These are phyloP conservation scores for Teratosphaeria viscida DNA, from an alignment of 2,329 filamentous ascomycete species.

Conservation along the genomic window DNA sequence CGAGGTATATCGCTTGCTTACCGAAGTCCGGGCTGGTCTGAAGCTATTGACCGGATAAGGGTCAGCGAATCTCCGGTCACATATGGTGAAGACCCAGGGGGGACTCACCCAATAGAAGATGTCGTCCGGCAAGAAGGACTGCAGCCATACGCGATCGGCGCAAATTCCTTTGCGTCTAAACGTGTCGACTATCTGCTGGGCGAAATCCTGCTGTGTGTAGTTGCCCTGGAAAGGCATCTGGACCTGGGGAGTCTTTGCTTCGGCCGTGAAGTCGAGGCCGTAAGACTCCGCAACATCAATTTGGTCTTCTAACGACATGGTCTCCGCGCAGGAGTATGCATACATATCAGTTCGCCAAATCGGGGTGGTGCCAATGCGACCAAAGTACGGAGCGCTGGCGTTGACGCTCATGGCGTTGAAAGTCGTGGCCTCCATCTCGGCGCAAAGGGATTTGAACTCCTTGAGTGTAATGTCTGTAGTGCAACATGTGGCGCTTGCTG, in stretches of 20 bases:
- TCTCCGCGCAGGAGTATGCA: slow-evolving; percentile 47
- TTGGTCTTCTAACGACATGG: slow-evolving; percentile 52
- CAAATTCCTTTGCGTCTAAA: slow-evolving; percentile 45
- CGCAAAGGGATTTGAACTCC: slow-evolving; percentile 58
- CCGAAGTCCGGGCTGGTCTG: slow-evolving; percentile 50
- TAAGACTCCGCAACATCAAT: slow-evolving; percentile 48
- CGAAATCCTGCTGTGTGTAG: slow-evolving; percentile 56
- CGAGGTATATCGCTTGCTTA: slow-evolving; percentile 53
- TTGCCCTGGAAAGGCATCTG: slow-evolving; percentile 55
- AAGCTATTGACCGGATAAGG: slow-evolving; percentile 43
- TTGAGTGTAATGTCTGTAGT: slow-evolving; percentile 58
- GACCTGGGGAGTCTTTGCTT: slow-evolving; percentile 54
- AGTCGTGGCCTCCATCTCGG: slow-evolving; percentile 59
- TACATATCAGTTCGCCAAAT: slow-evolving; percentile 57
- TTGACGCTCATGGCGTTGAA: slow-evolving; percentile 43
- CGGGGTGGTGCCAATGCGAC: slow-evolving; percentile 35
- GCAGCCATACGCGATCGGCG: slow-evolving; percentile 44
- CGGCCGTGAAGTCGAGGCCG: slow-evolving; percentile 54
- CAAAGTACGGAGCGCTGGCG: slow-evolving; percentile 43
- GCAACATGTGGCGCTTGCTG: slow-evolving; percentile 57
- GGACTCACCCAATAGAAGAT: not conserved
- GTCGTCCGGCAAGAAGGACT: not conserved
- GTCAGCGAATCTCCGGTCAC: slow-evolving; percentile 14
- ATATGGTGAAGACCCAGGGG: slow-evolving; percentile 43
- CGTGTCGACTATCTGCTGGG: slow-evolving; percentile 54